Base-by-base conservation (phyloP, 257 asterid genomes). In the Petrea volubilis region DNA sequence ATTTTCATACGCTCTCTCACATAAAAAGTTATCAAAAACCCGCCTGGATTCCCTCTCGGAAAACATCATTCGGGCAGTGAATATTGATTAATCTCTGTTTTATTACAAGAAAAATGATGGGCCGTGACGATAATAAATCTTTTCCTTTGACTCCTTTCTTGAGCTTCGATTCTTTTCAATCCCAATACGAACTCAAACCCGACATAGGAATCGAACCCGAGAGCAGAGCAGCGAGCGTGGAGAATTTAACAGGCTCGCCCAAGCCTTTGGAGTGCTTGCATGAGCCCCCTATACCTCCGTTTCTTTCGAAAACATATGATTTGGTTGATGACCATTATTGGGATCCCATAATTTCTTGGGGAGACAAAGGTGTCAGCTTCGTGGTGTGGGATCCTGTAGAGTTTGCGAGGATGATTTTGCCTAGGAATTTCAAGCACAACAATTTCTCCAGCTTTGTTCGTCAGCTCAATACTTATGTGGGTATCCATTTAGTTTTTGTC, bases 401-500 rank as follows among this genome's bases (percentile, higher is more conserved):
- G 61, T 87, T 87, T 44, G 74, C 89, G 14, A 80, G 85, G 70
- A 17, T 47, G 21, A 55, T 85, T 34, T 74, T 87, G 77, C 94
- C 94, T 1, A 76, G 74, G 73, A 79, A 81, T 73, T 87, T 87
- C 82, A 87, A 87, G 82, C 94, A 87, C 82, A 85, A 80, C 80
- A 87, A 87, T 67, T 87, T 83, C 80, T 87, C 94, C 8, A 87
- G 94, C 81, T 87, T 87, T 76, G 89, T 87, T 74, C 89, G 94
- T 18, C 94, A 87, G 79, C 91, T 87, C 11, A 86, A 90, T 64
- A 90, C 96, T 59, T 90, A 90, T 68, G 97, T 90, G 87, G 90
- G 97, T 90, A 88, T 72, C 31, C 49, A 24, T 68, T 76, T 73
- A 52, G 23, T 55, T 49, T 68, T n/a, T n/a, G n/a, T n/a, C n/a